These are phyloP conservation scores for Phalaenopsis aphrodite DNA, from an alignment of 106 monocot genomes.

Conservation along the genomic window DNA sequence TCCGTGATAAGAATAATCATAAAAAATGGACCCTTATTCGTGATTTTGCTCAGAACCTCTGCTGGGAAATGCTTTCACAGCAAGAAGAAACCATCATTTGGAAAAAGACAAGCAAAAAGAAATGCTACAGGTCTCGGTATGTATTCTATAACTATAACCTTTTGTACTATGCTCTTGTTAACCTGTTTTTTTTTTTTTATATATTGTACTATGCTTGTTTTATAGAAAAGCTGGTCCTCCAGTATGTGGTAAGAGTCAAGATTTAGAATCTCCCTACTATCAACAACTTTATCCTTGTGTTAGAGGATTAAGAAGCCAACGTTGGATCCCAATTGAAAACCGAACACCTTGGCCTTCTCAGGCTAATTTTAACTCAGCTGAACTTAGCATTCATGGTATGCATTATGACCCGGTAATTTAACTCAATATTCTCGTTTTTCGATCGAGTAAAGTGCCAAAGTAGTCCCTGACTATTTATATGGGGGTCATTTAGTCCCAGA, in stretches of 20 bases:
- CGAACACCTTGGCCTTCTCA: conserved; percentile 59
- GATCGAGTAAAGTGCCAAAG: no score
- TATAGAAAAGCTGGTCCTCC: conserved; percentile 67
- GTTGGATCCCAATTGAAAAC: conserved; percentile 84
- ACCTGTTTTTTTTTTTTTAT: neutral
- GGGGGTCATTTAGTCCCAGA: no score
- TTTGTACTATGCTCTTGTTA: neutral
- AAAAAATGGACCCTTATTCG: conserved; percentile 48
- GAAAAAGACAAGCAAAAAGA: conserved; percentile 74
- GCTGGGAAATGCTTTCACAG: conserved; percentile 89
- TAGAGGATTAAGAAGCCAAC: conserved; percentile 54
- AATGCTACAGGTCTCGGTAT: conserved; percentile 75
- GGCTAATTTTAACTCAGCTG: conserved; percentile 44
- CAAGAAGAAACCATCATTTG: conserved; percentile 94
- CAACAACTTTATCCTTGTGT: conserved; percentile 68
- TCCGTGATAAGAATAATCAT: conserved; percentile 67
- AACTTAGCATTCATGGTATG: conserved; percentile 71
- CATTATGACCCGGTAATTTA: neutral
- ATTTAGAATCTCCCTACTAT: conserved; percentile 78
- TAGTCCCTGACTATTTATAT: no score
- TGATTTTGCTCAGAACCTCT: conserved; percentile 63
- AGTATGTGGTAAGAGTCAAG: conserved; percentile 56
- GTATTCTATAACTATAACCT: neutral
- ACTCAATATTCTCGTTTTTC: neutral
- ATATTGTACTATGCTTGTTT: neutral